A percentile compares a stretch with the other conserved stretches of the same genome.
Conservation (phyloP, 1,284 basidiomycete genomes). For the Pseudozyma tsukubaensis region DNA sequence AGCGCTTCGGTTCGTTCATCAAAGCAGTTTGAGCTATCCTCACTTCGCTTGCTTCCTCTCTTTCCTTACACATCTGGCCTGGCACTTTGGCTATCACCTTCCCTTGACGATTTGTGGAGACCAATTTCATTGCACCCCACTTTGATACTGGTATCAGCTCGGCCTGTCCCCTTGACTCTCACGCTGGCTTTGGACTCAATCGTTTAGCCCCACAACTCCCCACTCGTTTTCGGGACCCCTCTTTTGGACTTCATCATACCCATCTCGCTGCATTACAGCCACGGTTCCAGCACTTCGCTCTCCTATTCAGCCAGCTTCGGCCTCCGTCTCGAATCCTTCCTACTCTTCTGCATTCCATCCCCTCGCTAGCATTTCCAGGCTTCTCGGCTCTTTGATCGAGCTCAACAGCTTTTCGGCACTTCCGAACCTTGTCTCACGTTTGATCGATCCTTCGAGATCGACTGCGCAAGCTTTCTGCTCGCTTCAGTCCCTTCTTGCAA, state of each 20-base stretch:
- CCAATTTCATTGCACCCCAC: no score
- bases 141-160: no score
- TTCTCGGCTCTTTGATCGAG: neutral
- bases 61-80: neutral
- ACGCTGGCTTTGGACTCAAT: no score
- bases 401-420: constrained; percentile 2
- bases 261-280: constrained; percentile 2
- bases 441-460: neutral
- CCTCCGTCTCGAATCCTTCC: neutral
- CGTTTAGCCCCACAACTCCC: neutral
- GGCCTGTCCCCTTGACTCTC: no score
- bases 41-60: neutral
- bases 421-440: neutral
- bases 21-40: neutral
- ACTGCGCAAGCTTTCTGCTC: neutral
- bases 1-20: neutral
- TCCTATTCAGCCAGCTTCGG: neutral
- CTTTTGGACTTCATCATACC: constrained; percentile 7
- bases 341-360: neutral
- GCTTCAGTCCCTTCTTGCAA: neutral
- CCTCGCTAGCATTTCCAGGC: no score
- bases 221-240: constrained; percentile 2
- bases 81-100: constrained; percentile 1
- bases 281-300: neutral
- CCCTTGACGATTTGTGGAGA: neutral